A percentile compares a stretch with the other conserved stretches of the same genome.
These are phyloP conservation scores for Plasmodium inui DNA, from an alignment of 169 alveolate genomes.

Conservation along the genomic window DNA sequence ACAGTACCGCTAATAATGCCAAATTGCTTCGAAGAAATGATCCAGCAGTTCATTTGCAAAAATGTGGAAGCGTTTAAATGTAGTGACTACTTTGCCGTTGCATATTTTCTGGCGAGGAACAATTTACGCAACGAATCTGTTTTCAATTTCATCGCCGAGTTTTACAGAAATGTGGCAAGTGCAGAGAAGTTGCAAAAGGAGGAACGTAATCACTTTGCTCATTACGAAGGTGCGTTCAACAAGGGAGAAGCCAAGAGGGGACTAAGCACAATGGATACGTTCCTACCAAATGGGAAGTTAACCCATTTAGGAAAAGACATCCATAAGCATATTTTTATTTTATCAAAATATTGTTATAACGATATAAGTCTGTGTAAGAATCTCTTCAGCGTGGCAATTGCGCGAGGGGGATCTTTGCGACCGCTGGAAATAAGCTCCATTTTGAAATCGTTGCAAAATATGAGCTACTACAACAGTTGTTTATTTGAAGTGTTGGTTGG, in stretches of 20 bases:
- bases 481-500: conserved; percentile 34
- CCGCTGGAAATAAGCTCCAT: conserved; percentile 58
- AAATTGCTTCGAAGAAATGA: conserved; percentile 4
- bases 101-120: conserved; percentile 55
- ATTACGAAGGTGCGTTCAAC: background rate
- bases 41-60: conserved; percentile 6
- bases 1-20: conserved; percentile 48
- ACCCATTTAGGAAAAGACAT: conserved; percentile 5
- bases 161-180: conserved; percentile 8
- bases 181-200: background rate
- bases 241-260: background rate
- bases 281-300: background rate
- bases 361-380: conserved; percentile 27
- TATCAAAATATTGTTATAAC: conserved; percentile 45
- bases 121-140: conserved; percentile 38
- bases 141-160: conserved; percentile 11
- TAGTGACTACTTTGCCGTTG: conserved; percentile 23
- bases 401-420: conserved; percentile 10
- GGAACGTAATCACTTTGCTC: background rate
- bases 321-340: conserved; percentile 34
- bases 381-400: conserved; percentile 13
- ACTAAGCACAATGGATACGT: background rate
- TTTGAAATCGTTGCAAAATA: conserved; percentile 38
- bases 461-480: conserved; percentile 30
- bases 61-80: background rate